Evolutionary conservation across 1,139 yeast genomes (phyloP), one percentile per base, ranked within the genome.

Genomic region (Zhuliangozyma blackwelliae): DNA sequence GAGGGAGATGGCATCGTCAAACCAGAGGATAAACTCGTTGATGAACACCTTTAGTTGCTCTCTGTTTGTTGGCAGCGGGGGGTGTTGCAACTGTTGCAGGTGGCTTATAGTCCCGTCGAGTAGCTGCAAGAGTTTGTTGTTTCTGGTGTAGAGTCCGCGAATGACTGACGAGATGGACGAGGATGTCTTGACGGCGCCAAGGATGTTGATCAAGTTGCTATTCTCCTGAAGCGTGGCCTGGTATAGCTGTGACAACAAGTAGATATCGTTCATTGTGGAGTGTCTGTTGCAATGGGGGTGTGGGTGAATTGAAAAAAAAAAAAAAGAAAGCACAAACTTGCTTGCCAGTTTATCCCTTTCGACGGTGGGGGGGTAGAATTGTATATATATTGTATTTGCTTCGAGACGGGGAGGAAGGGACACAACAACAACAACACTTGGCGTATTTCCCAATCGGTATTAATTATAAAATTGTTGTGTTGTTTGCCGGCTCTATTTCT

Each of bases 71-170:
- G 46, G 45, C n/a, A 44, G 40, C 9, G 45, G 40, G 9, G 35
- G 31, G 12, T 44, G 48, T 7, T 7, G 22, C 22, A 21, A 21
- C 7, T 6, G 7, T 7, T 6, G 11, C 25, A 54, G 38, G 12
- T 52, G 55, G 4, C 41, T 44, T 10, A 46, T 33, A 25, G 54
- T 46, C 12, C 26, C 36, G 35, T 54, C 47, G 21, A 68, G 47
- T 4, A 59, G 31, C 10, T 54, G 42, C 16, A 65, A 47, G 23
- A 70, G 51, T 33, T 56, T 58, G 35, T 59, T 51, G 49, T 68
- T 68, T 43, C 63, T 65, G 31, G 75, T 69, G 50, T 63, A 63
- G 31, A 69, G 50, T 0, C 75, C 76, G 37, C 76, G 52, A 10
- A 64, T 56, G 23, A 68, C 49, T 3, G 73, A 52, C 5, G 67